Percentiles rank a stretch among this genome's conserved stretches.
Conservation (phyloP, 805 yeast species). For the Cyberlindnera subsufficiens region DNA sequence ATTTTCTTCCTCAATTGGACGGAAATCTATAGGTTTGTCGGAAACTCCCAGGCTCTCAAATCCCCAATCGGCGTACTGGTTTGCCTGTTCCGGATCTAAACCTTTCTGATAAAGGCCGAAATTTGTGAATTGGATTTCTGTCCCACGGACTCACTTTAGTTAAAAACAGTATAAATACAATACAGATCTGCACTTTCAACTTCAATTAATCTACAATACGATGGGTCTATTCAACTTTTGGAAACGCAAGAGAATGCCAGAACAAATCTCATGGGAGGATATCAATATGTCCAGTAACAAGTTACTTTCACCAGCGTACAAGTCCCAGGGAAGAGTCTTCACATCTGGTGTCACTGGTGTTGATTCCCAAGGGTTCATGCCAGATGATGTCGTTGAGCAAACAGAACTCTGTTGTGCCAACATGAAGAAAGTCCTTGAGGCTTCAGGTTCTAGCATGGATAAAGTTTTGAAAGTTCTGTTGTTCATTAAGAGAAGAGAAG, state of each 20-base stretch:
- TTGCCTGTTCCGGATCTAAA: no score
- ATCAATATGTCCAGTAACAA: constrained; percentile 26
- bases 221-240: background rate
- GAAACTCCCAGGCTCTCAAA: background rate
- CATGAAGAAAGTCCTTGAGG: constrained; percentile 35
- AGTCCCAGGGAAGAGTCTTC: constrained; percentile 36
- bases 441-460: constrained; percentile 40
- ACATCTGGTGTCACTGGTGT: constrained; percentile 44
- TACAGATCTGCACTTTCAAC: no score
- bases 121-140: no score
- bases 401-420: constrained; percentile 37
- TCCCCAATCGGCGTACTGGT: background rate
- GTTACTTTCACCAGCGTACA: constrained; percentile 36
- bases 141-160: no score
- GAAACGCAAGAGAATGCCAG: constrained; percentile 4
- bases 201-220: background rate
- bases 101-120: no score
- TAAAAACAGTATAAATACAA: no score
- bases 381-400: constrained; percentile 40
- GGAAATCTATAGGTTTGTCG: background rate
- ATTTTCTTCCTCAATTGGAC: no score
- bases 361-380: constrained; percentile 33
- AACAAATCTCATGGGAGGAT: constrained; percentile 31
- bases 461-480: constrained; percentile 44
- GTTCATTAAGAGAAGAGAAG: constrained; percentile 39